Evolutionary conservation across 2,329 filamentous ascomycete species (phyloP).

Genomic region (Sphaceloma murrayae): DNA sequence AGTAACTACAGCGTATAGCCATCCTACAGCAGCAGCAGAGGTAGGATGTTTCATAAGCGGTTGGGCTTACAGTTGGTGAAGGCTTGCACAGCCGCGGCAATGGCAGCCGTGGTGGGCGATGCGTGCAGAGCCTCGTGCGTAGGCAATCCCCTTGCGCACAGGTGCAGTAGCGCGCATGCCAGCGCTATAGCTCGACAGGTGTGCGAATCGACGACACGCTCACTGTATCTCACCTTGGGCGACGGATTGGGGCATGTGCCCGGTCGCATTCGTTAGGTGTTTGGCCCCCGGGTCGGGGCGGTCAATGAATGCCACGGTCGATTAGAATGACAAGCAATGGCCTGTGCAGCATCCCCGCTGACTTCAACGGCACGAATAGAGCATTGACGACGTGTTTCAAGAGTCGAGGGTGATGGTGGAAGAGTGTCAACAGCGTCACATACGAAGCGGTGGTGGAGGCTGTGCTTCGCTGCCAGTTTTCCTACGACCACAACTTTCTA

Average conservation of each 20-base stretch:
- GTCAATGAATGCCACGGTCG: not conserved
- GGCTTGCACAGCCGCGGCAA: slow-evolving; percentile 13
- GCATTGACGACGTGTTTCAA: slow-evolving; percentile 5
- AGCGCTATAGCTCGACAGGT: not conserved
- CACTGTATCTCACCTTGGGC: not conserved
- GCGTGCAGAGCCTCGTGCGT: slow-evolving; percentile 7
- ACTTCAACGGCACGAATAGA: not conserved
- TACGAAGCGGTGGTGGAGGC: slow-evolving; percentile 1
- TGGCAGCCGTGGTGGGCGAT: too few relatives aligned
- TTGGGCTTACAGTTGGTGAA: slow-evolving; percentile 10
- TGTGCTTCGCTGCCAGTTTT: not conserved
- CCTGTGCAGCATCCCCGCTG: slow-evolving; percentile 7
- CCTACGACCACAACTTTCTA: too few relatives aligned
- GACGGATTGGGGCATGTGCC: not conserved
- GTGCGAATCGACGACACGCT: not conserved
- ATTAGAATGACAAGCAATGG: slow-evolving; percentile 3
- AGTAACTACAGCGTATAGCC: not conserved
- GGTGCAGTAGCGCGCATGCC: not conserved
- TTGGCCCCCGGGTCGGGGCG: slow-evolving; percentile 10
- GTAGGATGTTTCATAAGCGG: slow-evolving; percentile 6
- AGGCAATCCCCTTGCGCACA: not conserved
- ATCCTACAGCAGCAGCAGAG: slow-evolving; percentile 1
- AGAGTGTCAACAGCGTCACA: slow-evolving; percentile 1
- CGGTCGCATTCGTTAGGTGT: not conserved
- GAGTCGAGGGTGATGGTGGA: not conserved